Evolutionary conservation across 2,329 filamentous ascomycete species (phyloP), one percentile per base, ranked within the genome.

Genomic region (Cadophora sp.): DNA sequence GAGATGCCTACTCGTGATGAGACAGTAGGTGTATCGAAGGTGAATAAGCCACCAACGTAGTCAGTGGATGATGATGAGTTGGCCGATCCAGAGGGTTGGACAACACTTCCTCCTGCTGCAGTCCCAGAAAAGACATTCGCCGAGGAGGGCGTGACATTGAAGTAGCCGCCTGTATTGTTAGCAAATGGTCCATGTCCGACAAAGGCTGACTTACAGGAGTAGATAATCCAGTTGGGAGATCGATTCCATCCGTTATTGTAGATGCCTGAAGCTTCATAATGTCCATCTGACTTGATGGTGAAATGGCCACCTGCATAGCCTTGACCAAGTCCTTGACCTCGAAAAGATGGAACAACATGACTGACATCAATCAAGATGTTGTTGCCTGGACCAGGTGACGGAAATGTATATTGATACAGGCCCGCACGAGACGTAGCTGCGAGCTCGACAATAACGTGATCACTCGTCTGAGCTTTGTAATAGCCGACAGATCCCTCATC

Each of bases 231-330:
- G 59, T 88, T 79, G 0, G 85, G 87, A 1, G 88, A 83, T 40
- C 84, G 80, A 68, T 91, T 91, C 89, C 89, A 91, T 16, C 89
- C 88, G 75, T 90, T 89, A 64, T 91, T 84, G 75, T 91, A 91
- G 0, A 84, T 84, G 0, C 89, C 89, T 46, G 80, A 83, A 0
- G 89, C 89, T 56, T 85, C 83, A 72, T 91, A 91, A 65, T 83
- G 83, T 0, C 83, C 81, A 50, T 86, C 83, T 0, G 76, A 73
- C n/a, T 79, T 78, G 2, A 89, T 80, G 1, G 79, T 79, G 34
- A 92, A 86, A 55, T 82, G 83, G 0, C 89, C 89, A n/a, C 85
- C 85, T 6, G 86, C 80, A 73, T 90, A 91, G 43, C 83, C 81
- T 76, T 91, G 89, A n/a, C 86, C 85, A 40, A 89, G 81, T 0